These are phyloP conservation scores for Vaccinium darrowii DNA, from an alignment of 148 eudicot genomes.

Conservation along the genomic window DNA sequence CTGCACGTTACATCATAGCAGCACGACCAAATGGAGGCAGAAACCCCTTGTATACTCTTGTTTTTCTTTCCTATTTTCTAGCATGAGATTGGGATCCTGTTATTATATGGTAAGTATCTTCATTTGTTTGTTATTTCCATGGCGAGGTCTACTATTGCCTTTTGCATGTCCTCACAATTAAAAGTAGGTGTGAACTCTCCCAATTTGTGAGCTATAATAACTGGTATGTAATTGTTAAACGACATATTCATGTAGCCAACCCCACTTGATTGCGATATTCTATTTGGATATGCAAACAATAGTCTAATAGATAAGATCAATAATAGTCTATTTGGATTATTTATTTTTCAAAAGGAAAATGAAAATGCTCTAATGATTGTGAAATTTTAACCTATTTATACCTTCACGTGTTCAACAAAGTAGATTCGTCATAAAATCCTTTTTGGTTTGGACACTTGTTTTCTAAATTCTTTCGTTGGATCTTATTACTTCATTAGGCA, in stretches of 20 bases:
- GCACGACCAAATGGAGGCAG: no score
- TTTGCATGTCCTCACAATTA: neutral
- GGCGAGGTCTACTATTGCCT: neutral
- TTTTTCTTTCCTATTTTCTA: neutral
- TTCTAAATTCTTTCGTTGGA: neutral
- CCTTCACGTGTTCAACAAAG: neutral
- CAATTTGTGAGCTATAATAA: neutral
- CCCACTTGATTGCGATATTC: neutral
- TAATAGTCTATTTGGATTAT: neutral
- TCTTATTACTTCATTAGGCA: slow-evolving; percentile 21
- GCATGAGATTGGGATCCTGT: neutral
- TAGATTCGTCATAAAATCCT: neutral
- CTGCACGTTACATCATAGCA: no score
- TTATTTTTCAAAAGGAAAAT: neutral
- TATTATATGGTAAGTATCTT: neutral
- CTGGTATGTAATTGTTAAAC: neutral
- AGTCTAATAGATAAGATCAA: neutral
- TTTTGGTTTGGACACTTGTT: neutral
- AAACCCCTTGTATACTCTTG: neutral
- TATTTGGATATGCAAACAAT: neutral
- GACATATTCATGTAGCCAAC: neutral
- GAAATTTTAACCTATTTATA: neutral
- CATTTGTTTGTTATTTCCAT: neutral
- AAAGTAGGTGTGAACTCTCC: neutral
- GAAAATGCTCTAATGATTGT: neutral